These are phyloP conservation scores for Dendrothele bispora DNA, from an alignment of 768 basidiomycete genomes.

Conservation along the genomic window DNA sequence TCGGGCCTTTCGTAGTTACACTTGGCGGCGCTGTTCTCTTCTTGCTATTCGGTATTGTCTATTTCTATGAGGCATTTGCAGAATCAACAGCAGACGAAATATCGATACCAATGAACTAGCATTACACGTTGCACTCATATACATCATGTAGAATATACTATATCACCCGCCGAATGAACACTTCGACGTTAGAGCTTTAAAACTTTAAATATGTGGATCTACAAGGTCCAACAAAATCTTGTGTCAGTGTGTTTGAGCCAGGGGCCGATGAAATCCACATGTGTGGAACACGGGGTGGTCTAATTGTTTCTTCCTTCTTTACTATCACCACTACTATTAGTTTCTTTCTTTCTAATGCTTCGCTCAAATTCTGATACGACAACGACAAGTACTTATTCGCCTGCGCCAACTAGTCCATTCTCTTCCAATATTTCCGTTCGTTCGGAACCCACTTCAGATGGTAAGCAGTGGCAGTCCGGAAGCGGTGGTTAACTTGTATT, in stretches of 20 bases:
- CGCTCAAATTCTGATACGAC: slow-evolving; percentile 35
- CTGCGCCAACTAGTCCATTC: slow-evolving; percentile 34
- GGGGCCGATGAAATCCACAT: no score
- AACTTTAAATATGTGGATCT: neutral
- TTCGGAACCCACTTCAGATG: slow-evolving; percentile 36
- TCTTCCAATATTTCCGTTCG: slow-evolving; percentile 31
- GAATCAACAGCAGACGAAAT: slow-evolving; percentile 6
- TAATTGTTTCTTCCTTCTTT: slow-evolving; percentile 8
- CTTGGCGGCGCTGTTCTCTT: slow-evolving; percentile 81
- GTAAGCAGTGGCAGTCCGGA: slow-evolving; percentile 19
- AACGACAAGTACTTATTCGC: slow-evolving; percentile 23
- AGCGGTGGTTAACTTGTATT: no score
- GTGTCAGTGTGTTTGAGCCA: no score
- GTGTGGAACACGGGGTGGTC: no score
- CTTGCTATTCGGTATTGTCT: slow-evolving; percentile 79
- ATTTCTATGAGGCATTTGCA: slow-evolving; percentile 65
- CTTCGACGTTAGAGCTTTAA: no score
- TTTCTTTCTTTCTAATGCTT: slow-evolving; percentile 20
- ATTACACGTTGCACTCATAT: neutral
- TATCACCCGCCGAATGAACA: no score
- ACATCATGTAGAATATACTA: neutral
- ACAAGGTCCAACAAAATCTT: no score
- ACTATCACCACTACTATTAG: slow-evolving; percentile 7
- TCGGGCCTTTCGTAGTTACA: slow-evolving; percentile 59
- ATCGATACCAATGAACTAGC: slow-evolving; percentile 9